Evolutionary conservation across 371 early-diverging fungal species (phyloP).

Genomic region (Rhizomucor miehei): DNA sequence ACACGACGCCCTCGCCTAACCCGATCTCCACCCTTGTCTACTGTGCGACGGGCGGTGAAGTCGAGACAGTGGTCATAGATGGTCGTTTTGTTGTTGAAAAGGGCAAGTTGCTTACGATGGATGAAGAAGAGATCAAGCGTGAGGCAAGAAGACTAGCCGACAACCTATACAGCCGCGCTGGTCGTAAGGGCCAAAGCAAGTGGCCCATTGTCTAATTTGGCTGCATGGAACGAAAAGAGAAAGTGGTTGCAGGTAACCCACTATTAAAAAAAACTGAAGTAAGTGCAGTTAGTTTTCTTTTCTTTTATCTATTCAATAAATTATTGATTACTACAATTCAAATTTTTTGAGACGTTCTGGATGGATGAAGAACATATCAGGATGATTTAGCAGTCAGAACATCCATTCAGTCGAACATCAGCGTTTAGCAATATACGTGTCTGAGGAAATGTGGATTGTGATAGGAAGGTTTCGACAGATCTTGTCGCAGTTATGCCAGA

Average conservation of each 20-base stretch:
- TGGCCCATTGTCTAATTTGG: slow-evolving; percentile 25
- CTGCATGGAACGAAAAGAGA: no score
- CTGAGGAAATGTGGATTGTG: no score
- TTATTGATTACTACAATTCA: no score
- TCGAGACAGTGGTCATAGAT: slow-evolving; percentile 19
- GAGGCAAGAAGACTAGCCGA: slow-evolving; percentile 19
- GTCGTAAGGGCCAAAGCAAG: slow-evolving; percentile 15
- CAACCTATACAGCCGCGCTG: slow-evolving; percentile 18
- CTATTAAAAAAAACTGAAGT: slow-evolving; percentile 19
- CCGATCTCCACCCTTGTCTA: slow-evolving; percentile 15
- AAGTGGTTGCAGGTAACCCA: slow-evolving; percentile 25
- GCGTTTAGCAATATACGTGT: no score
- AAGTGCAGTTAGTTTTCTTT: slow-evolving; percentile 7
- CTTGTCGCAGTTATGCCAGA: no score
- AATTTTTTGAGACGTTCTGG: no score
- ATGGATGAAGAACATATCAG: no score
- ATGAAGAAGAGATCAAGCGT: slow-evolving; percentile 13
- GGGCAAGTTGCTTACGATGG: slow-evolving; percentile 20
- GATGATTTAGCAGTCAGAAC: no score
- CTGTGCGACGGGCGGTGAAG: slow-evolving; percentile 21
- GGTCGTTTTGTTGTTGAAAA: slow-evolving; percentile 18
- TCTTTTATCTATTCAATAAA: no score
- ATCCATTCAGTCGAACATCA: no score
- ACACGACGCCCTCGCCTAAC: slow-evolving; percentile 16
- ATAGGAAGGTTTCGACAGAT: no score